phyloP scores from a whole-genome alignment of 148 eudicot species.

The Polygonum maritimum region DNA sequence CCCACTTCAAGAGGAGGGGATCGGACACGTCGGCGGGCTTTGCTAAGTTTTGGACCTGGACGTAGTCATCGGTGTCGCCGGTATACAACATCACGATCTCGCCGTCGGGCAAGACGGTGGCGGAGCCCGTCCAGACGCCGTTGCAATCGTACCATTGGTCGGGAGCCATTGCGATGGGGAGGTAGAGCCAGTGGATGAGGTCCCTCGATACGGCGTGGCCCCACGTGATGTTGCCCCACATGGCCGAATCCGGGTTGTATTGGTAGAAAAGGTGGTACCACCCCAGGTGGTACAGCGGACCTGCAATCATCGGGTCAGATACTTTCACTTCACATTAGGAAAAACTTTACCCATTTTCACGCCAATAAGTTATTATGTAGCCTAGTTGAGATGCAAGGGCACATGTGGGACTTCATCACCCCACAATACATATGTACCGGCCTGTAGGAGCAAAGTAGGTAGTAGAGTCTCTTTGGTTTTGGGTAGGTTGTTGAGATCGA shows the following conservation, averaged over 20 bases:
- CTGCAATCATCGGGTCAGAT: constrained; percentile 21
- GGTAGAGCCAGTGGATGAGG: constrained; percentile 77
- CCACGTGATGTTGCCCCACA: constrained; percentile 95
- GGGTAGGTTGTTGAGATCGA: no score
- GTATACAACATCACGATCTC: constrained; percentile 71
- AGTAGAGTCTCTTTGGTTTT: no score
- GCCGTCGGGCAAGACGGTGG: constrained; percentile 70
- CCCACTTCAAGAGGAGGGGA: constrained; percentile 77
- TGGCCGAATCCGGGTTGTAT: constrained; percentile 71
- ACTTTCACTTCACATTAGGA: no score
- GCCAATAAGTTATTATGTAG: no score
- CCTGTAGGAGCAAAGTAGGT: no score
- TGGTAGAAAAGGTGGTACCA: constrained; percentile 94
- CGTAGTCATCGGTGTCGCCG: constrained; percentile 43
- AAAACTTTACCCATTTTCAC: no score
- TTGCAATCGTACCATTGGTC: constrained; percentile 68
- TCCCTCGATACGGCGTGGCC: constrained; percentile 85
- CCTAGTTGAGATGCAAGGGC: no score
- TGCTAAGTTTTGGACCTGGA: constrained; percentile 85
- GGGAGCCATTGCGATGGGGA: constrained; percentile 58
- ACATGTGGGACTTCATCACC: no score
- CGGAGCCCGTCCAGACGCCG: constrained; percentile 97
- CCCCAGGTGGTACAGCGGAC: constrained; percentile 67
- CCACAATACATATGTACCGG: no score
- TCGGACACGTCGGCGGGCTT: constrained; percentile 84